Evolutionary conservation across 2,329 filamentous ascomycete species (phyloP), one percentile per base, ranked within the genome.

Genomic region (Verticillium klebahnii): DNA sequence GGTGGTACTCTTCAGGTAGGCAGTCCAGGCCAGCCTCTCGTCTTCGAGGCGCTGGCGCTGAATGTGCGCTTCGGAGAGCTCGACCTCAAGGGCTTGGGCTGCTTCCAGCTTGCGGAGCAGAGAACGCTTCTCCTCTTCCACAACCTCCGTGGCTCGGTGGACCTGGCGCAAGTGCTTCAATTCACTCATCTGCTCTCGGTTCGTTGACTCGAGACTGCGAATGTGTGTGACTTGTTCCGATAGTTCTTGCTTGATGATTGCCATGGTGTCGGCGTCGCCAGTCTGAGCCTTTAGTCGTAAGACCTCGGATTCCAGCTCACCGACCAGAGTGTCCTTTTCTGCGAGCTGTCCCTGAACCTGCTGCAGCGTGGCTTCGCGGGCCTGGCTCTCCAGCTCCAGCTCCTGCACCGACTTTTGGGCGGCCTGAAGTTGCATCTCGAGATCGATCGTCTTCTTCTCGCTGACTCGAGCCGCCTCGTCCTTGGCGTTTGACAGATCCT

Each of bases 161-260:
- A 89, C 78, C 67, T 93, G 90, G 15, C 93, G 89, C 40, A 96
- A 82, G 67, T 93, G 89, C 68, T 90, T 92, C 39, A 99, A 78
- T 72, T 99, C 94, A 0, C 83, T 76, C 15, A 86, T 80, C 70
- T 97, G 91, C 58, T 96, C 92, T 29, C 91, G 84, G 65, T 92
- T 97, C 39, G 86, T 86, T 1, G 85, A 83, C 73, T 99, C 95
- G 3, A 99, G 80, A 34, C 86, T 88, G 63, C 92, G 88, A 66
- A 97, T 96, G 70, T 98, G 93, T n/a, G 87, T 83, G 1, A 99
- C 91, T 71, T 98, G 95, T 66, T 97, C 93, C 0, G 90, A 89
- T 5, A 99, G 82, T 75, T 99, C 93, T 67, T 88, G 86, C 72
- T 94, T 92, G 68, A 99, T 90, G 37, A 97, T 86, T 5, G 84